phyloP scores from a whole-genome alignment of 1,284 basidiomycete genomes.

The Pseudozyma pruni region DNA sequence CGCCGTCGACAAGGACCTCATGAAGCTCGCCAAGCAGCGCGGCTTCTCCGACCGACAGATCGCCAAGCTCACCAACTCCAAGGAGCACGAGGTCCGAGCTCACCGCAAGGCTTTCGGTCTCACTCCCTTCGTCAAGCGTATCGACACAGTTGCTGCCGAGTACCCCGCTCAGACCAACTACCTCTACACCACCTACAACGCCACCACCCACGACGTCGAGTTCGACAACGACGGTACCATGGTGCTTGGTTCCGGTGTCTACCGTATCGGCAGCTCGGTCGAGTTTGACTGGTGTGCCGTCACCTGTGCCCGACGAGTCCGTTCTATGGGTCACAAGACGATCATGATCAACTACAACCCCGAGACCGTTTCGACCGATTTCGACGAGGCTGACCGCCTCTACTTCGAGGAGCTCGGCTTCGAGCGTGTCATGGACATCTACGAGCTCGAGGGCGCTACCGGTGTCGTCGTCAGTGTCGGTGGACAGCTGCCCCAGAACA shows the following conservation, averaged over 20 bases:
- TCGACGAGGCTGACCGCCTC: conserved; percentile 96
- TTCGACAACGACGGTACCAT: conserved; percentile 98
- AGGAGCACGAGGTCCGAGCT: conserved; percentile 82
- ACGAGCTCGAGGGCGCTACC: conserved; percentile 90
- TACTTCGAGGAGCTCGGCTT: conserved; percentile 99
- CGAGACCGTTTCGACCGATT: conserved; percentile 98
- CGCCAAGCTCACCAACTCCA: conserved; percentile 75
- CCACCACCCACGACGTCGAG: conserved; percentile 91
- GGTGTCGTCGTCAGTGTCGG: conserved; percentile 97
- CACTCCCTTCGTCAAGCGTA: conserved; percentile 98
- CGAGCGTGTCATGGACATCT: conserved; percentile 99
- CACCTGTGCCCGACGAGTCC: conserved; percentile 90
- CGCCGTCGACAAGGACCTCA: conserved; percentile 70
- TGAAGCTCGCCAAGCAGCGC: conserved; percentile 66
- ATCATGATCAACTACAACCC: conserved; percentile 99
- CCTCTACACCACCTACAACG: conserved; percentile 99
- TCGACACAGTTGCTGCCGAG: conserved; percentile 98
- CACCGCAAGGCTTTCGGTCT: conserved; percentile 86
- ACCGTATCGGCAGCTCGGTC: conserved; percentile 96
- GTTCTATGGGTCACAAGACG: conserved; percentile 90
- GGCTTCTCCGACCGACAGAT: conserved; percentile 94
- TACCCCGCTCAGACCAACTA: conserved; percentile 99
- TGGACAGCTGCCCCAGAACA: conserved; percentile 87
- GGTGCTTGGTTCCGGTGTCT: conserved; percentile 98
- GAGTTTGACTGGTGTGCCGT: conserved; percentile 99